Base-by-base conservation (phyloP, 768 basidiomycete genomes). In the Coprinellus aureogranulatus region DNA sequence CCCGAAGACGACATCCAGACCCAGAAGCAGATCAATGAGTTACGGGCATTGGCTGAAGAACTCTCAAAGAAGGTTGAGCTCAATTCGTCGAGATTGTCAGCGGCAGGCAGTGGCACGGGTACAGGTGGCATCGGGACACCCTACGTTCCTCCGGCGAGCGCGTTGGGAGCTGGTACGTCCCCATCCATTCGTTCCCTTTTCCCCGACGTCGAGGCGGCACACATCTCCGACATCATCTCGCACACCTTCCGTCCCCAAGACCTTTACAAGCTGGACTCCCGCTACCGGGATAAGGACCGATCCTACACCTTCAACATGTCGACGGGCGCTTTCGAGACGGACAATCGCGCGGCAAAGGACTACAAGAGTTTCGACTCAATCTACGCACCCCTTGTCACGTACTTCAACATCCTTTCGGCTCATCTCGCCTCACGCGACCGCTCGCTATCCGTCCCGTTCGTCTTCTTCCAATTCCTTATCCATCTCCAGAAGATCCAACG, bases 191-290 rank as follows among this genome's bases (percentile, higher is more conserved):
- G 27, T 25, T 18, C 8, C 27, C 46, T 25, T 25, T 50, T 50
- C n/a, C 49, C 49, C 49, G 6, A 50, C 28, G 22, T 50, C 30
- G 30, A 50, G 49, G 30, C 5, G 27, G 49, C 49, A 50, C 4
- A 3, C 30, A 50, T 50, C 49, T 4, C 26, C 28, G 9, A 27
- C 49, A 50, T 31, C 22, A 50, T 50, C 11, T 22, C 46, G 6
- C 59, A 60, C 27, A 14, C 16, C 6, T 56, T 60, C 54, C 4
- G 25, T n/a, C 12, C 28, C 23, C 16, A 25, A 2, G 34, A 60
- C 14, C 40, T 60, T 2, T 56, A 23, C 26, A 60, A 60, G 28
- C 39, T 60, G n/a, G 48, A 60, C 42, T 34, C 47, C 12, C 41
- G 49, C 3, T 37, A 50, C 28, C 26, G 41, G 3, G 54, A 55